Conservation (phyloP, 495 filamentous ascomycete genomes). For the Podospora conica region DNA sequence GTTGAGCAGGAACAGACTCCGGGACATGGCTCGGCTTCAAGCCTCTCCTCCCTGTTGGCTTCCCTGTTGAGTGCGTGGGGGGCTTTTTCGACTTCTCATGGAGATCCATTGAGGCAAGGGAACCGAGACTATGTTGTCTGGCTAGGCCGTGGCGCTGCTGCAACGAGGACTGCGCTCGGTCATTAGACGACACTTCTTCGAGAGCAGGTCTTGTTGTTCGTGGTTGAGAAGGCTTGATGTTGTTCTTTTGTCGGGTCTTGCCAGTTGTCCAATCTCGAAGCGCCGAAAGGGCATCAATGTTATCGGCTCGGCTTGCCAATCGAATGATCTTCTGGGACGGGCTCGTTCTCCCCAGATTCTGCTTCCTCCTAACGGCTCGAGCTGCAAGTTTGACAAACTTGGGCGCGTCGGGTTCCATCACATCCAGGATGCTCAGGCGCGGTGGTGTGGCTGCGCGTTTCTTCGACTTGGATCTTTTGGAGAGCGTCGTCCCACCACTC, state of each 20-base stretch:
- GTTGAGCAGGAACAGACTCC: slow-evolving; percentile 38
- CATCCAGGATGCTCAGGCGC: slow-evolving; percentile 68
- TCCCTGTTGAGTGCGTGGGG: slow-evolving; percentile 3
- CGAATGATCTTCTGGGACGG: slow-evolving; percentile 70
- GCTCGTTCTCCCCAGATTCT: slow-evolving; percentile 62
- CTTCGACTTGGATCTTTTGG: not conserved
- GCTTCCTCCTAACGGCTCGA: slow-evolving; percentile 56
- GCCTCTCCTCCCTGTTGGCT: not conserved
- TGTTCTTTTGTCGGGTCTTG: slow-evolving; percentile 47
- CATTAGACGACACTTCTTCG: slow-evolving; percentile 29
- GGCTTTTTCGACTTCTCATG: slow-evolving; percentile 2
- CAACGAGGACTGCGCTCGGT: slow-evolving; percentile 11
- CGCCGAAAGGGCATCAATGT: slow-evolving; percentile 61
- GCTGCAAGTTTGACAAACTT: slow-evolving; percentile 74
- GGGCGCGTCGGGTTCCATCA: slow-evolving; percentile 53
- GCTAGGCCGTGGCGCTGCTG: slow-evolving; percentile 18
- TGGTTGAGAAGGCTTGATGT: slow-evolving; percentile 19
- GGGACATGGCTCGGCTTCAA: slow-evolving; percentile 1
- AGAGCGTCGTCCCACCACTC: not conserved
- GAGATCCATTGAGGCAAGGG: slow-evolving; percentile 24
- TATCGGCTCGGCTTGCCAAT: slow-evolving; percentile 65
- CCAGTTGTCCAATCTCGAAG: slow-evolving; percentile 74
- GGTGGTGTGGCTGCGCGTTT: slow-evolving; percentile 37
- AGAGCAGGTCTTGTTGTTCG: slow-evolving; percentile 20
- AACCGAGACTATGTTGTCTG: slow-evolving; percentile 31